phyloP scores from a whole-genome alignment of 2,329 filamentous ascomycete species.

The Coniochaeta sp. region DNA sequence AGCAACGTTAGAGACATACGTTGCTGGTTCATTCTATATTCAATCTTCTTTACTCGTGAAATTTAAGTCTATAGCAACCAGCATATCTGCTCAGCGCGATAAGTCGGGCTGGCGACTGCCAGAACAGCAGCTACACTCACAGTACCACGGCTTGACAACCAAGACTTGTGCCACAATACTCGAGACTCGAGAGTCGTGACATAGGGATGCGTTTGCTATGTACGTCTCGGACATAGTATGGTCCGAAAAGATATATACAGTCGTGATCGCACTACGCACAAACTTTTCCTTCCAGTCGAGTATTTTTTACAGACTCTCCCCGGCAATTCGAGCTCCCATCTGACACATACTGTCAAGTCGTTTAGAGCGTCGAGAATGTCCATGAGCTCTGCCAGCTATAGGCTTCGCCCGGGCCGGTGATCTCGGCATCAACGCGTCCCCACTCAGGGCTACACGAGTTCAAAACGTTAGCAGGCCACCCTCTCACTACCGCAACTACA shows the following conservation, averaged over 20 bases:
- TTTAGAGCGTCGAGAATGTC: slow-evolving; percentile 26
- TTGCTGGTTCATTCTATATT: too few species aligned
- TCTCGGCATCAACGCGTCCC: slow-evolving; percentile 29
- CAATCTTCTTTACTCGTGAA: too few species aligned
- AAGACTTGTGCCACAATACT: too few species aligned
- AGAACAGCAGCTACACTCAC: background rate
- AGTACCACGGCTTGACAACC: background rate
- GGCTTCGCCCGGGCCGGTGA: slow-evolving; percentile 29
- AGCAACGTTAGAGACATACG: too few species aligned
- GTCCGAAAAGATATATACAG: background rate
- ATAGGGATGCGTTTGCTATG: background rate
- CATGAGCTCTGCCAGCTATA: slow-evolving; percentile 37
- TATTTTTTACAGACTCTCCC: too few species aligned
- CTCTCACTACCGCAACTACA: background rate
- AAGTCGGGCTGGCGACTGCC: too few species aligned
- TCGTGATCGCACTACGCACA: background rate
- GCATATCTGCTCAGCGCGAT: too few species aligned
- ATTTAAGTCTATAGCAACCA: too few species aligned
- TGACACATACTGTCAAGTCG: background rate
- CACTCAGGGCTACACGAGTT: slow-evolving; percentile 31
- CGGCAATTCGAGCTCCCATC: too few species aligned
- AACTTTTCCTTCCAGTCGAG: background rate
- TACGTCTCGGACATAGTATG: background rate
- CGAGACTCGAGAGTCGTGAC: too few species aligned
- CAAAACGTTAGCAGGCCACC: background rate